Evolutionary conservation across 768 basidiomycete genomes (phyloP).

Genomic region (Russula brevipes): DNA sequence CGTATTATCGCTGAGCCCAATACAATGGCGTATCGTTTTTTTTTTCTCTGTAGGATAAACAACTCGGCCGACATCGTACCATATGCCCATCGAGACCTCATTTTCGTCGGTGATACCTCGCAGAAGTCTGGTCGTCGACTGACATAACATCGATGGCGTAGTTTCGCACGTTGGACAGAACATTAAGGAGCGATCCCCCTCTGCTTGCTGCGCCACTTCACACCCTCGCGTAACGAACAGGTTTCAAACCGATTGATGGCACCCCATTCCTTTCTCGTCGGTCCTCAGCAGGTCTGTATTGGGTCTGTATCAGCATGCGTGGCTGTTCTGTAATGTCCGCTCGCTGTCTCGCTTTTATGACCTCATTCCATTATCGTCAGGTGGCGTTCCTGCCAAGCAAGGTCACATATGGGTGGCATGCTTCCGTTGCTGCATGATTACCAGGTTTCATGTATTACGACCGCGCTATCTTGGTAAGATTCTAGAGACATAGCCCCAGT

Average conservation of each 20-base stretch:
- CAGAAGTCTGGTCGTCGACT: not conserved
- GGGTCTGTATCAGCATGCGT: not conserved
- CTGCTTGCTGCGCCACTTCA: no score
- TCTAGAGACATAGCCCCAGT: not conserved
- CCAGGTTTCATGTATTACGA: constrained; percentile 3
- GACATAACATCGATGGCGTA: not conserved
- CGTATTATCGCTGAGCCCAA: no score
- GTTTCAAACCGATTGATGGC: constrained; percentile 12
- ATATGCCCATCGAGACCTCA: no score
- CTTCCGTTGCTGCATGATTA: constrained; percentile 2
- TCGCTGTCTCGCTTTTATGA: not conserved
- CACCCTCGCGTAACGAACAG: not conserved
- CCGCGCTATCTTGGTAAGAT: constrained; percentile 1
- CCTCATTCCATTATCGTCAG: not conserved
- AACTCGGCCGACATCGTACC: not conserved
- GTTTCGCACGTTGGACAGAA: not conserved
- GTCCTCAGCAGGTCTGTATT: not conserved
- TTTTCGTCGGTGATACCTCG: not conserved
- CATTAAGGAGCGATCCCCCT: no score
- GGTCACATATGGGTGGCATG: not conserved
- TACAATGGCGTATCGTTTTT: no score
- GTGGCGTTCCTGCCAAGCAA: constrained; percentile 4
- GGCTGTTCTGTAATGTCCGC: not conserved
- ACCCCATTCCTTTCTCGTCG: not conserved
- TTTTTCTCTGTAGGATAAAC: no score